Evolutionary conservation across 2,329 filamentous ascomycete genomes (phyloP).

Genomic region (Grosmannia clavigera): DNA sequence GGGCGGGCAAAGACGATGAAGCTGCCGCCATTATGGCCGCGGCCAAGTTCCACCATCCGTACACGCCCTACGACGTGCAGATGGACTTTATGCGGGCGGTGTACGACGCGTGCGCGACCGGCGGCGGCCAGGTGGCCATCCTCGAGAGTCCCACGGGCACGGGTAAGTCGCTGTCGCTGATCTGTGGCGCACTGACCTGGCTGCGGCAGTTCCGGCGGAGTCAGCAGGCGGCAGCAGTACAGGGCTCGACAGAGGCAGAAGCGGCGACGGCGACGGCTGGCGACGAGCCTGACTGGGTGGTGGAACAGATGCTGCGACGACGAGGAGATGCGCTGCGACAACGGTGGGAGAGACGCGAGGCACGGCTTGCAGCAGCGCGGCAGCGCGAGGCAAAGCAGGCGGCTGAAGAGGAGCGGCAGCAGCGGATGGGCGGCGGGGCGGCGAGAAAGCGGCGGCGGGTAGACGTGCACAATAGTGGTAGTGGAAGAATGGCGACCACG

Average conservation of each 20-base stretch:
- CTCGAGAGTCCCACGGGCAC: conserved; percentile 89
- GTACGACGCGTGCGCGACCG: conserved; percentile 61
- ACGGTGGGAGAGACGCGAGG: conserved; percentile 61
- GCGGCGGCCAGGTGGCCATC: conserved; percentile 67
- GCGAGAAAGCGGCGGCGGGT: conserved; percentile 9
- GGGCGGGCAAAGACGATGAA: not conserved
- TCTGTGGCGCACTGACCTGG: conserved; percentile 84
- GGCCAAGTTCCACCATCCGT: conserved; percentile 73
- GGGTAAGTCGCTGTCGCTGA: conserved; percentile 84
- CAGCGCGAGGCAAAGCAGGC: not conserved
- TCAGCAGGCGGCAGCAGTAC: conserved; percentile 15
- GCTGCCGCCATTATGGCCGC: conserved; percentile 14
- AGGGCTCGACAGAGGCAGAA: not conserved
- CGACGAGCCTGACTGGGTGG: conserved; percentile 75
- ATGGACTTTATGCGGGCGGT: conserved; percentile 75
- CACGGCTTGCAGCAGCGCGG: conserved; percentile 37
- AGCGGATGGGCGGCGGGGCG: conserved; percentile 33
- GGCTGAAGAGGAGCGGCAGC: conserved; percentile 38
- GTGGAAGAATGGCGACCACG: conserved; percentile 29
- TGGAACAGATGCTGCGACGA: conserved; percentile 60
- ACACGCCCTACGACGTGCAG: conserved; percentile 77
- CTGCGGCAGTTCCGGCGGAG: conserved; percentile 66
- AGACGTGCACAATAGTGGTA: conserved; percentile 25
- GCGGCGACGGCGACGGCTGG: conserved; percentile 29
- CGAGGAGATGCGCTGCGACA: conserved; percentile 54